Evolutionary conservation across 345 rosid species (phyloP).

Genomic region (Barbarea vulgaris): DNA sequence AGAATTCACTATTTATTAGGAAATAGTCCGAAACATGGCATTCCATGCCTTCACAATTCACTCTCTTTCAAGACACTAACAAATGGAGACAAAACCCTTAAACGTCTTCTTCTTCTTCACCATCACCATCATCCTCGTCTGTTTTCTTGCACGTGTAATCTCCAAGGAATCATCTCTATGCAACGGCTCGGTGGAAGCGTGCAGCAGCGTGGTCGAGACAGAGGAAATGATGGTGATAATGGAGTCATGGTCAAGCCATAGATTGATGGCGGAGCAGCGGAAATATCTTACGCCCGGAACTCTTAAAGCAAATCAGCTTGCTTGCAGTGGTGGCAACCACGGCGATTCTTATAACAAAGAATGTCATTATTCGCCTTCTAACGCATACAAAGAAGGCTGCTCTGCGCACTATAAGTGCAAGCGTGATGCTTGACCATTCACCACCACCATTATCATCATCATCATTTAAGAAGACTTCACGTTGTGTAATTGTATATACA

Average conservation of each 20-base stretch:
- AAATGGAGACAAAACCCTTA: constrained; percentile 36
- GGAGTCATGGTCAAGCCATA: background rate
- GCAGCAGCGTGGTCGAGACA: background rate
- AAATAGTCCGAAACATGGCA: constrained; percentile 17
- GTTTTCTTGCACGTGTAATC: constrained; percentile 16
- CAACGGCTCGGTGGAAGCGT: background rate
- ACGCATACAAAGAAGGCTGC: no score
- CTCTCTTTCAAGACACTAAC: background rate
- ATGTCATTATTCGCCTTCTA: no score
- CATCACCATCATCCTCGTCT: constrained; percentile 20
- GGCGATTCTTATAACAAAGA: background rate
- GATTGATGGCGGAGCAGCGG: background rate
- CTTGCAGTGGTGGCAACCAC: background rate
- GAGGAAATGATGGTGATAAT: background rate
- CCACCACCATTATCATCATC: background rate
- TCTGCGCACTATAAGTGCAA: constrained; percentile 54
- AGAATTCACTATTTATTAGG: background rate
- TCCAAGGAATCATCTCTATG: background rate
- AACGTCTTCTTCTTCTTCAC: constrained; percentile 22
- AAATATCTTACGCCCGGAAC: rapidly evolving
- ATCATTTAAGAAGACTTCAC: background rate
- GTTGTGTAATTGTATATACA: background rate
- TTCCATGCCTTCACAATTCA: constrained; percentile 30
- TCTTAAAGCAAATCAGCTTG: background rate
- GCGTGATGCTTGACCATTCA: constrained; percentile 37